Evolutionary conservation across 108 stramenopile species (phyloP), one percentile per base, ranked within the genome.

Genomic region (Fragilariopsis cylindrus): DNA sequence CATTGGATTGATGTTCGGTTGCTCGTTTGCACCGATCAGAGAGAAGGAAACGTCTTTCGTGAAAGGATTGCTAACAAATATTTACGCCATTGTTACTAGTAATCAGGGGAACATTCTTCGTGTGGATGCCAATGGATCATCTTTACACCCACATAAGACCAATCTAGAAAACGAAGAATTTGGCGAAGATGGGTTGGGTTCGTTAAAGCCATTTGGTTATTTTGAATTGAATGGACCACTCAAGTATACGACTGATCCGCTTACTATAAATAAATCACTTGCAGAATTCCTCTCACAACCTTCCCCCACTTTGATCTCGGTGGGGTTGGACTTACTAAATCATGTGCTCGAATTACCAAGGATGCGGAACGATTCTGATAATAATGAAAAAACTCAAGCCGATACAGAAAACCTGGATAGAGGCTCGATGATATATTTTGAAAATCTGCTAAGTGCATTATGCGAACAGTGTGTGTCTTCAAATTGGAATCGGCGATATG

Each of bases 101-200:
- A 67, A 80, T n/a, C 68, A 82, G 56, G 50, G 57, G 15, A 45
- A 70, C 60, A 80, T 89, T 15, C 60, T 77, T 16, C 70, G 84
- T 55, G 80, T 91, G 30, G 90, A 91, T 78, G 80, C 85, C 46
- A 87, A 89, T 77, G 90, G 90, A 11, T 80, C 82, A 46, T 54
- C 57, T 2, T 12, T 76, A 44, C 66, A 71, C 58, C 70, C n/a
- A 18, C 42, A 9, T n/a, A 48, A 56, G 43, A 60, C 6, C 2
- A 40, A 66, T 48, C 4, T 44, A 41, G 43, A 60, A 58, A 56
- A 9, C n/a, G 57, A 57, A 41, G 72, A 73, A 46, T 58, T 71
- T 8, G 74, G 69, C 63, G 84, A 77, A 50, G 79, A 69, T 12
- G 56, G 64, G 6, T 70, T 84, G 39, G 83, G 86, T 54, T 85